phyloP scores from a whole-genome alignment of 1,284 basidiomycete genomes.

The Leccinum subrobustum region DNA sequence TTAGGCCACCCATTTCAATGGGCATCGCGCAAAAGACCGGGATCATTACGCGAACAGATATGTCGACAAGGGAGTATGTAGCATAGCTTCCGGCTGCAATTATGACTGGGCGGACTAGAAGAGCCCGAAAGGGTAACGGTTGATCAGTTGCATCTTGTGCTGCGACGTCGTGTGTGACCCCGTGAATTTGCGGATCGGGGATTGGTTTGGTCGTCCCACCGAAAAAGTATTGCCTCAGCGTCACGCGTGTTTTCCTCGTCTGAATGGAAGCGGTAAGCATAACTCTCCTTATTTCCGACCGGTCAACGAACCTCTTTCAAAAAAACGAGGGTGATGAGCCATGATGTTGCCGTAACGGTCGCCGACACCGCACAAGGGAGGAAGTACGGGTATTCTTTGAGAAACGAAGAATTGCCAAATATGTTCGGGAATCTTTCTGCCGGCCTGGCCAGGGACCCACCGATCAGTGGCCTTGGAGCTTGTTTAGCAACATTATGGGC shows the following conservation, averaged over 20 bases:
- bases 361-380: conserved; percentile 59
- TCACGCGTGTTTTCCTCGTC: conserved; percentile 18
- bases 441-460: conserved; percentile 58
- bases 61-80: conserved; percentile 40
- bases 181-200: neutral
- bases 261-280: conserved; percentile 10
- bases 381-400: conserved; percentile 65
- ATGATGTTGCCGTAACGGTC: conserved; percentile 44
- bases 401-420: conserved; percentile 50
- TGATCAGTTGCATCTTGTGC: conserved; percentile 8
- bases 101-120: conserved; percentile 39
- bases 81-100: conserved; percentile 44
- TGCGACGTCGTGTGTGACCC: neutral
- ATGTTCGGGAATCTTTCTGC: conserved; percentile 54
- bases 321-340: conserved; percentile 46
- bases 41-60: conserved; percentile 38
- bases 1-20: conserved; percentile 43
- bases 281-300: neutral
- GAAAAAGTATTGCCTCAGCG: conserved; percentile 24
- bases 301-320: conserved; percentile 54
- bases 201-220: conserved; percentile 2
- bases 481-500: conserved; percentile 4
- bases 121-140: conserved; percentile 35
- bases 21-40: conserved; percentile 47
- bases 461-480: conserved; percentile 52